Conservation (phyloP, 108 stramenopile genomes). For the Pseudonitzschia delicatissima region DNA sequence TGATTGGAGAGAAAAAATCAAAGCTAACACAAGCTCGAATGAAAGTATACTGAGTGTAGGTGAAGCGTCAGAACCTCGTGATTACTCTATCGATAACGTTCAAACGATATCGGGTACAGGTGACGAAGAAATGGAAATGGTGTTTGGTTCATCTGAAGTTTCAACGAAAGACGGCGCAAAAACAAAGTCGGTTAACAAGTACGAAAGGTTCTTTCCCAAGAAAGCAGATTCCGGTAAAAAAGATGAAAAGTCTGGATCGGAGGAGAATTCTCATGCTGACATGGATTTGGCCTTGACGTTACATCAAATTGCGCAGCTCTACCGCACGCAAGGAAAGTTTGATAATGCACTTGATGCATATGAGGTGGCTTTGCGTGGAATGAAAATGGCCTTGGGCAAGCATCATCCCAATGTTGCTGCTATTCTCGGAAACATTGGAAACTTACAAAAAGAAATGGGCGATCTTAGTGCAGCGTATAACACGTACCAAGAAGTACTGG, state of each 20-base stretch:
- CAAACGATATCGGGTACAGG: conserved; percentile 4
- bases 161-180: conserved; percentile 6
- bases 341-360: conserved; percentile 65
- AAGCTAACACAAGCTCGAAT: background rate
- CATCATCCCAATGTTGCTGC: conserved; percentile 79
- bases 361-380: conserved; percentile 70
- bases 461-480: conserved; percentile 73
- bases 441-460: conserved; percentile 84
- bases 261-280: conserved; percentile 45
- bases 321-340: conserved; percentile 55
- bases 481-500: conserved; percentile 84
- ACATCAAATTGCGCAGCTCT: conserved; percentile 79
- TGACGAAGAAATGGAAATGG: conserved; percentile 59
- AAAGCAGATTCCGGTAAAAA: background rate
- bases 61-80: background rate
- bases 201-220: conserved; percentile 60
- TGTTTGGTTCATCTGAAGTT: conserved; percentile 34
- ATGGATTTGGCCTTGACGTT: conserved; percentile 76
- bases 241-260: conserved; percentile 11
- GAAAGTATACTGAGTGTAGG: background rate
- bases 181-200: conserved; percentile 21
- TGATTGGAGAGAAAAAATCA: conserved; percentile 33
- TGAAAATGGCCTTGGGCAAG: conserved; percentile 71
- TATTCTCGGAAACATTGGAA: conserved; percentile 82
- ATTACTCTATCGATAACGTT: conserved; percentile 12